These are phyloP conservation scores for Veloboletus limbatus DNA, from an alignment of 1,284 basidiomycete genomes.

Conservation along the genomic window DNA sequence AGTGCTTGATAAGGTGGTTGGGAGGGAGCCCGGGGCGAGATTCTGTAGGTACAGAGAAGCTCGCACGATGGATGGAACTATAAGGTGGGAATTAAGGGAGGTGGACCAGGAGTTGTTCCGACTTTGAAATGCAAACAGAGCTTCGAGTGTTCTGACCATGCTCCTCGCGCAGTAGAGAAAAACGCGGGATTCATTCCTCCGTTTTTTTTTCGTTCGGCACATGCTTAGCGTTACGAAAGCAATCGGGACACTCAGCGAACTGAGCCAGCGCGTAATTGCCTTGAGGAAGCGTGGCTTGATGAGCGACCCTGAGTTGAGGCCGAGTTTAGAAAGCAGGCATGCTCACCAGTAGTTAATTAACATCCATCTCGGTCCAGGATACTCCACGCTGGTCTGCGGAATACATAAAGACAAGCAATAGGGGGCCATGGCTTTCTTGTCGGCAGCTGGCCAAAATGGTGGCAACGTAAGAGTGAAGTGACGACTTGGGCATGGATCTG, in stretches of 20 bases:
- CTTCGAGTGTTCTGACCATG: slow-evolving; percentile 38
- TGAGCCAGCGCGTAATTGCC: slow-evolving; percentile 38
- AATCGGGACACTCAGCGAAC: slow-evolving; percentile 37
- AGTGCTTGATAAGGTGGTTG: slow-evolving; percentile 24
- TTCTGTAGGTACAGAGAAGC: slow-evolving; percentile 21
- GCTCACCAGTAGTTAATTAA: slow-evolving; percentile 33
- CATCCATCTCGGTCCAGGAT: slow-evolving; percentile 33
- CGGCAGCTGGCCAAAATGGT: slow-evolving; percentile 22
- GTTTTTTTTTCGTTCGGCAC: slow-evolving; percentile 32
- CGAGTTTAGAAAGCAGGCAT: slow-evolving; percentile 20
- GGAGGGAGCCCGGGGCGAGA: slow-evolving; percentile 24
- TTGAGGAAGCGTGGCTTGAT: slow-evolving; percentile 33
- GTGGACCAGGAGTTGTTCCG: slow-evolving; percentile 26
- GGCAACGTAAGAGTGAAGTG: slow-evolving; percentile 36
- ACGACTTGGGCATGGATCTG: slow-evolving; percentile 33
- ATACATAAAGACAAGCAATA: slow-evolving; percentile 36
- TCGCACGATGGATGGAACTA: slow-evolving; percentile 24
- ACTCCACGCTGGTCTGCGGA: slow-evolving; percentile 37
- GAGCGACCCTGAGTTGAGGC: slow-evolving; percentile 29
- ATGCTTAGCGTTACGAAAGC: slow-evolving; percentile 32
- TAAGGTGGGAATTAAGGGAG: slow-evolving; percentile 32
- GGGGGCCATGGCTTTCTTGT: slow-evolving; percentile 33
- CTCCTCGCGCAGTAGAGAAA: slow-evolving; percentile 33
- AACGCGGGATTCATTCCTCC: slow-evolving; percentile 40
- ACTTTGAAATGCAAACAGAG: slow-evolving; percentile 36